Evolutionary conservation across 352 stramenopile species (phyloP), one percentile per base, ranked within the genome.

Genomic region (Globisporangium acanthophoron): DNA sequence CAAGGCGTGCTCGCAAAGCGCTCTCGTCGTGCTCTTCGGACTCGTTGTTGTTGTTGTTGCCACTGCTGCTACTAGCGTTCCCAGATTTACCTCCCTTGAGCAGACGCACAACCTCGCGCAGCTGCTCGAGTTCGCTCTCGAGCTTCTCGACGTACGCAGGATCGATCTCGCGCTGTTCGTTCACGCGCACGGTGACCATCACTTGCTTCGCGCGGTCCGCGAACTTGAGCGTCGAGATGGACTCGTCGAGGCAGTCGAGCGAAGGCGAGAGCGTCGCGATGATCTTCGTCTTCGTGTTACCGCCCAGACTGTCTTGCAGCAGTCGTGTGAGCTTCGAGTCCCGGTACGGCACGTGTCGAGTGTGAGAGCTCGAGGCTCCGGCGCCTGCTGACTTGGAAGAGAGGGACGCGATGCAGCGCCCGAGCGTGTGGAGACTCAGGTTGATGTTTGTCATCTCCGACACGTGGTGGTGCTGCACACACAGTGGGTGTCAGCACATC

Each of bases 401-500:
- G 11, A 97, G 64, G 16, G 88, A 70, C 6, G 83, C 80, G 35
- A 97, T 97, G 53, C 87, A 96, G 33, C 88, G 69, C 7, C 92
- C 93, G 3, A 98, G 73, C 15, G 87, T 97, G 62, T 96, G 88
- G 15, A 98, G 77, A 68, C 84, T 96, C 41, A 96, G 59, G 66
- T 98, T 98, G 63, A 98, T 98, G 60, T 94, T 97, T 16, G 87
- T 98, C 88, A 98, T 96, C 64, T 98, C 92, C 13, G 78, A 91
- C 44, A 97, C 86, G 60, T 96, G 89, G 54, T 85, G 70, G 8
- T 88, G 71, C 69, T 84, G 49, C 20, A 3, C 0, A 8, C 7
- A 27, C 48, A 44, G 20, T 16, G 11, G 13, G 49, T 16, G 18
- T 21, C 24, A 52, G 47, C 12, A 29, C 12, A 13, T 1, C 9